phyloP scores from a whole-genome alignment of 441 rosid species.

The Breynia disticha region DNA sequence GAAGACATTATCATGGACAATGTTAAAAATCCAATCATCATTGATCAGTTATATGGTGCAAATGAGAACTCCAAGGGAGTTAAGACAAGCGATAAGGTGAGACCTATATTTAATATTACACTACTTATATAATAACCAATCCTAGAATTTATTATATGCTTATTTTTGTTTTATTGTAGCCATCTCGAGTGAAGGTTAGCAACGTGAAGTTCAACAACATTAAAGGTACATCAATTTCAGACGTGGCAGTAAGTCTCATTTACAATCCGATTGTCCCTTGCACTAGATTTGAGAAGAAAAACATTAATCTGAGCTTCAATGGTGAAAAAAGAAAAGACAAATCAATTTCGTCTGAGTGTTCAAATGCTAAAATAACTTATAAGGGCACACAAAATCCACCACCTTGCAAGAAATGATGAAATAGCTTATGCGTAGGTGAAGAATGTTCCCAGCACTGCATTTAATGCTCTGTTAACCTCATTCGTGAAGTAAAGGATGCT shows the following conservation, averaged over 20 bases:
- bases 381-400: too few species aligned
- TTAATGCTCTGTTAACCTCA: too few species aligned
- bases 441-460: too few species aligned
- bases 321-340: too few species aligned
- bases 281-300: background rate
- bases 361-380: too few species aligned
- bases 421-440: too few species aligned
- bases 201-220: slow-evolving; percentile 25
- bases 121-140: background rate
- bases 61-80: background rate
- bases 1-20: slow-evolving; percentile 47
- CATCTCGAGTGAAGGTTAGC: slow-evolving; percentile 42
- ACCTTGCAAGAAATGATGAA: too few species aligned
- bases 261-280: background rate
- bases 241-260: background rate
- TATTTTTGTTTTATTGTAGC: slow-evolving; percentile 16
- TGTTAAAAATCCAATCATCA: slow-evolving; percentile 61
- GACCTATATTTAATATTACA: background rate
- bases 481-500: too few species aligned
- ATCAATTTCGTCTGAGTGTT: too few species aligned
- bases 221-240: background rate
- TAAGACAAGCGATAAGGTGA: background rate
- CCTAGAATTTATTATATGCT: slow-evolving; percentile 23
- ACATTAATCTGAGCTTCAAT: background rate
- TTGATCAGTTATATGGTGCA: slow-evolving; percentile 38